phyloP scores from a whole-genome alignment of 805 yeast species.

The Candida khao-thaluensis region DNA sequence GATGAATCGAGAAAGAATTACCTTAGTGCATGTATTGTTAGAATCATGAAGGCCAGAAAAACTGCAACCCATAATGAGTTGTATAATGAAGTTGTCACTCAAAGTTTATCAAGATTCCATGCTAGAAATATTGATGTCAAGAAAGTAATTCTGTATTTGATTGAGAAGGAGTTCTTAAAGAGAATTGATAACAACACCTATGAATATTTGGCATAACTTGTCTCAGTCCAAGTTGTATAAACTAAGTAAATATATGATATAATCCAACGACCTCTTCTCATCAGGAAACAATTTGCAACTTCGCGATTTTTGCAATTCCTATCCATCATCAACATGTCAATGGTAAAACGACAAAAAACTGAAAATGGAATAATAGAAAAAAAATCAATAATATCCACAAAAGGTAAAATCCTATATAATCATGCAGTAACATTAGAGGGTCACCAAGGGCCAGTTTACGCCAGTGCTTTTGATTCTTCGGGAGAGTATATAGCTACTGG shows the following conservation, averaged over 20 bases:
- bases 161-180: slow-evolving; percentile 81
- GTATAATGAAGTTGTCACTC: slow-evolving; percentile 84
- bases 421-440: slow-evolving; percentile 38
- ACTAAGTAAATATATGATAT: too few species aligned
- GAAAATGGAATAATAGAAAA: slow-evolving; percentile 4
- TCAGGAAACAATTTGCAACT: too few species aligned
- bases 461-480: slow-evolving; percentile 49
- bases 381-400: slow-evolving; percentile 18
- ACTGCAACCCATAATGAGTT: slow-evolving; percentile 73
- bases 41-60: slow-evolving; percentile 95
- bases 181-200: slow-evolving; percentile 74
- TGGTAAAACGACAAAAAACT: slow-evolving; percentile 3
- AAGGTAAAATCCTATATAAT: slow-evolving; percentile 21
- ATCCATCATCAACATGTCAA: neutral
- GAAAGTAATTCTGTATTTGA: slow-evolving; percentile 77
- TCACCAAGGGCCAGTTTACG: slow-evolving; percentile 53
- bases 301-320: neutral
- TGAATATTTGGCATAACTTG: slow-evolving; percentile 78
- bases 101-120: slow-evolving; percentile 75
- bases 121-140: slow-evolving; percentile 87
- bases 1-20: slow-evolving; percentile 83
- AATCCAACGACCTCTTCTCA: too few species aligned
- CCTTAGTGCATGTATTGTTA: slow-evolving; percentile 89
- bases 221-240: too few species aligned
- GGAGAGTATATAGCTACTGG: slow-evolving; percentile 62